Base-by-base conservation (phyloP, 805 yeast species). In the Cyberlindnera xishuangbannaensis region DNA sequence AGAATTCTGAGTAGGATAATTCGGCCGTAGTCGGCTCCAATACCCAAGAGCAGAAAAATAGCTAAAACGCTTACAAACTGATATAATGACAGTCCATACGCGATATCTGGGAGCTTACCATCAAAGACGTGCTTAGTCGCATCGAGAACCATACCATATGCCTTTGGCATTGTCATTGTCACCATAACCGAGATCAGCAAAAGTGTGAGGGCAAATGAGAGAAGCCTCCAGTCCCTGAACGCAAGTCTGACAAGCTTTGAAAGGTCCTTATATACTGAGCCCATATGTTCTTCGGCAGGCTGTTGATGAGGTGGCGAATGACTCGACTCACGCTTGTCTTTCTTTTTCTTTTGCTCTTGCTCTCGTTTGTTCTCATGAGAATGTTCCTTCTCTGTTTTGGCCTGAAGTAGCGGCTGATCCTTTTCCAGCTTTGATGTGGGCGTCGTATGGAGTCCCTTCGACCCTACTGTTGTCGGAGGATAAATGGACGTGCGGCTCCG, bases 21-120 rank as follows among this genome's bases (percentile, higher is more conserved):
- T 49, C 95, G 72, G n/a, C 84, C 85, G 53, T 73, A 82, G 47
- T 85, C 83, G 5, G 95, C 81, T 14, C 65, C 36, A 5, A 87
- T 75, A 2, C 95, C 95, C 4, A 75, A 44, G 1, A 73, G 52
- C 5, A 54, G 18, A 15, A 51, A 25, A 2, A 32, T 40, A 6
- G 74, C 75, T 18, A 84, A 56, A 0, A 71, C 72, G 0, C 65
- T 53, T 43, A 83, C 73, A 52, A 90, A 88, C 31, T 73, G 68
- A 24, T 62, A 50, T n/a, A 73, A 64, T 0, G 81, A 65, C 7
- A 82, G 54, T 0, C 86, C 86, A 30, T 67, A 65, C 4, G 45
- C 49, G n/a, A 59, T 55, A 15, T 55, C 50, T 12, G 61, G 61
- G 23, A 58, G 37, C 22, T 59, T 45, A 1, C 56, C 59, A 11